Evolutionary conservation across 306 rosid genomes (phyloP).

Genomic region (Bauhinia variegata): DNA sequence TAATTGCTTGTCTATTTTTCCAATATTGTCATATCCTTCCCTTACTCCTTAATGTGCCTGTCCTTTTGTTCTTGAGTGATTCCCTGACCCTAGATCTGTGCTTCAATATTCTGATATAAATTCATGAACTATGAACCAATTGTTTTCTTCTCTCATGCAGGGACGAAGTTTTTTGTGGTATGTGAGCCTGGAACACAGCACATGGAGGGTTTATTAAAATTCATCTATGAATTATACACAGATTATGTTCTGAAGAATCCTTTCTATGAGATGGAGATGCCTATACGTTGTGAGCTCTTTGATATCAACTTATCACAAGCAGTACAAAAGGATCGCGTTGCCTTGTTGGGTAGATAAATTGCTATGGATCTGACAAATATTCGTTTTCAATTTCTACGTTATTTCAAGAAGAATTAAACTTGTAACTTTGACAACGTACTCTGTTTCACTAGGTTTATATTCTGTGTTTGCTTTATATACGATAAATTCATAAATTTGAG

Average conservation of each 20-base stretch:
- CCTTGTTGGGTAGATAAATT: conserved; percentile 68
- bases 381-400: not conserved
- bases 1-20: too few relatives aligned
- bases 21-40: too few relatives aligned
- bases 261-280: conserved; percentile 99
- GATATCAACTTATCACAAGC: conserved; percentile 76
- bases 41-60: too few relatives aligned
- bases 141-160: conserved; percentile 45
- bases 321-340: conserved; percentile 86
- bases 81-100: not conserved
- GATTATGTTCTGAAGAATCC: conserved; percentile 95
- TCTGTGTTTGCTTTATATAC: too few relatives aligned
- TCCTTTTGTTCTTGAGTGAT: not conserved
- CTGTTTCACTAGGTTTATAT: too few relatives aligned
- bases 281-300: conserved; percentile 90
- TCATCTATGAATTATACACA: conserved; percentile 74
- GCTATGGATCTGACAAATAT: not conserved
- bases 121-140: conserved; percentile 9
- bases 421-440: not conserved
- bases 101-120: not conserved
- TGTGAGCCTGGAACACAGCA: conserved; percentile 80
- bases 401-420: too few relatives aligned
- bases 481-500: too few relatives aligned
- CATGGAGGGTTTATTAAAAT: conserved; percentile 80
- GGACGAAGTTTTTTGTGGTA: conserved; percentile 86